Conservation (phyloP, 352 stramenopile species). For the Globisporangium camurandrum region DNA sequence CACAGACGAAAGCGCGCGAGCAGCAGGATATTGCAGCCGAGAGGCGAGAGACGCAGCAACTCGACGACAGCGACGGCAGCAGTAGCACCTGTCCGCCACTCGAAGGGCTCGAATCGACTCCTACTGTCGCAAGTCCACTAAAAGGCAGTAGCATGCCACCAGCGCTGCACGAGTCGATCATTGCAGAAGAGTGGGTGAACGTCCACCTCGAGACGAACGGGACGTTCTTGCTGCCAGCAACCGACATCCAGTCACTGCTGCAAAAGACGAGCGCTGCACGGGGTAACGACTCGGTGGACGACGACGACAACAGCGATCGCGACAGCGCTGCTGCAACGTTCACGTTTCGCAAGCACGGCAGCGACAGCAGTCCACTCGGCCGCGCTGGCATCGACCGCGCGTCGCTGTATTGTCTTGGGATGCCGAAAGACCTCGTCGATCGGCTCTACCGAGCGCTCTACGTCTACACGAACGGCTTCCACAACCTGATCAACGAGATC, state of each 20-base stretch:
- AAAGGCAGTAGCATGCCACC: constrained; percentile 20
- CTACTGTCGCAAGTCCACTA: too few species aligned
- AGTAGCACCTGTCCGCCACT: neutral
- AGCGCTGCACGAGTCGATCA: constrained; percentile 51
- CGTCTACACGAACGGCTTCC: constrained; percentile 81
- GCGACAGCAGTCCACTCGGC: constrained; percentile 30
- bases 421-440: constrained; percentile 74
- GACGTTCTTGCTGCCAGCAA: constrained; percentile 39
- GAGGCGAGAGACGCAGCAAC: neutral
- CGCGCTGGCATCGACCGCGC: constrained; percentile 63
- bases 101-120: neutral
- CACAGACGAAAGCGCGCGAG: constrained; percentile 6
- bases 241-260: constrained; percentile 35
- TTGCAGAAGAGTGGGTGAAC: constrained; percentile 80
- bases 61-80: neutral
- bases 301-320: constrained; percentile 20
- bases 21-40: neutral
- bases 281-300: constrained; percentile 22
- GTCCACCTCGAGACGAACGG: constrained; percentile 51
- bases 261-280: constrained; percentile 17
- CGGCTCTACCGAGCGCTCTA: constrained; percentile 75
- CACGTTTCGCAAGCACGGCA: constrained; percentile 29
- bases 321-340: constrained; percentile 18
- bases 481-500: constrained; percentile 81
- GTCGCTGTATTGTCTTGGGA: constrained; percentile 63